Evolutionary conservation across 2,329 filamentous ascomycete species (phyloP).

Genomic region (Phialophora verrucosa): DNA sequence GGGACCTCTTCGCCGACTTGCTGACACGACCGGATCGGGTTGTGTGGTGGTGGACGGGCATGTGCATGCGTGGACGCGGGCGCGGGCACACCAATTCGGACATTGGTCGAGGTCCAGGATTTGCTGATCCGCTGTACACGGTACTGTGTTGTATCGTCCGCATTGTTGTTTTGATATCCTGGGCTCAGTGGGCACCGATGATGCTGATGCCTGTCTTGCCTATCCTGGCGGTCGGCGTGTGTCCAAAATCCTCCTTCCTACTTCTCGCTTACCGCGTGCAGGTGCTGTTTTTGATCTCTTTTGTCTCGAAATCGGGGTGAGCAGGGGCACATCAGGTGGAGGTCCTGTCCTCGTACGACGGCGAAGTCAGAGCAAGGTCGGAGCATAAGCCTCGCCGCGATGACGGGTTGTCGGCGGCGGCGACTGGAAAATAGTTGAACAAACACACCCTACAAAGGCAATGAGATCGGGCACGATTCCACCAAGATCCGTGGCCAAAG

Average conservation of each 20-base stretch:
- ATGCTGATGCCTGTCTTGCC: too few relatives aligned
- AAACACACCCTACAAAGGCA: not conserved
- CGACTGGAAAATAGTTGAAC: not conserved
- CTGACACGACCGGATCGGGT: conserved; percentile 5
- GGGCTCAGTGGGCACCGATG: too few relatives aligned
- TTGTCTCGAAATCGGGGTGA: not conserved
- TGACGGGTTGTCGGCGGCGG: not conserved
- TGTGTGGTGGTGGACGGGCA: not conserved
- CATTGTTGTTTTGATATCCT: too few relatives aligned
- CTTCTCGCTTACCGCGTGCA: conserved; percentile 20
- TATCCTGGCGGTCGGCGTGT: not conserved
- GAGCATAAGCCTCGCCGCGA: not conserved
- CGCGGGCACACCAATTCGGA: not conserved
- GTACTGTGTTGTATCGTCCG: too few relatives aligned
- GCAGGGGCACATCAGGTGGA: not conserved
- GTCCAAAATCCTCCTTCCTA: not conserved
- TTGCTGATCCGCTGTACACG: not conserved
- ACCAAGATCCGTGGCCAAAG: not conserved
- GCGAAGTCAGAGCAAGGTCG: not conserved
- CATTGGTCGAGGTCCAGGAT: not conserved
- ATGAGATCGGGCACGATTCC: not conserved
- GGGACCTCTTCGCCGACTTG: conserved; percentile 3
- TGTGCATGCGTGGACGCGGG: not conserved
- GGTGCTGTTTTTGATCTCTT: conserved; percentile 7
- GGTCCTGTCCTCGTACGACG: not conserved